These are phyloP conservation scores for Saccharomyces hybrid DNA, from an alignment of 1,139 yeast species.

Conservation along the genomic window DNA sequence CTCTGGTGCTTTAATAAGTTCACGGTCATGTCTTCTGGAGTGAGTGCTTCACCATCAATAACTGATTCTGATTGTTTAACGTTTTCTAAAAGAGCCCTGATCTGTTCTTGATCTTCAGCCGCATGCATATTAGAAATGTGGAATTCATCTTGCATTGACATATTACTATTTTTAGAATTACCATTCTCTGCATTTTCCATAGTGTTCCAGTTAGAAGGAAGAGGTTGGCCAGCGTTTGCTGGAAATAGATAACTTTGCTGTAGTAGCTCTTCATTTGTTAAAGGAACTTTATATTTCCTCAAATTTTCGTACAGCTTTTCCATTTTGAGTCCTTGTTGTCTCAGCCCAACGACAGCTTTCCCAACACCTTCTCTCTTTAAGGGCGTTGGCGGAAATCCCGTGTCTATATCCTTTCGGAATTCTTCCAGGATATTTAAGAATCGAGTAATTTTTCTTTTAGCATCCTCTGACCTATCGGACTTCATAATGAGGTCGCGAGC, in stretches of 20 bases:
- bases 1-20: conserved; percentile 76
- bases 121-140: conserved; percentile 30
- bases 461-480: conserved; percentile 14
- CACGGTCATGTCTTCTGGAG: conserved; percentile 65
- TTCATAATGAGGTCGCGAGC: conserved; percentile 20
- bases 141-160: conserved; percentile 6
- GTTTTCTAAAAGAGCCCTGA: conserved; percentile 52
- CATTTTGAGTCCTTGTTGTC: conserved; percentile 26
- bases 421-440: conserved; percentile 15
- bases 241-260: not conserved
- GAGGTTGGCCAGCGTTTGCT: not conserved
- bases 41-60: conserved; percentile 46
- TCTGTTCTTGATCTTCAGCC: conserved; percentile 41
- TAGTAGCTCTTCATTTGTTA: conserved; percentile 13
- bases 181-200: not conserved
- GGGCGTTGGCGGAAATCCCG: conserved; percentile 23
- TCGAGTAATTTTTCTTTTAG: conserved; percentile 16
- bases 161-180: not conserved
- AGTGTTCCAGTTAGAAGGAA: conserved; percentile 2
- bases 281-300: conserved; percentile 18
- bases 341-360: conserved; percentile 14
- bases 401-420: conserved; percentile 20
- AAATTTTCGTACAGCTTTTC: conserved; percentile 23
- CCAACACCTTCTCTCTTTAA: conserved; percentile 12
- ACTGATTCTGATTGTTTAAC: conserved; percentile 56